Percentiles rank a stretch among this genome's conserved stretches.
Evolutionary conservation across 1,139 yeast genomes (phyloP).

Genomic region (Waltiozyma sp.): DNA sequence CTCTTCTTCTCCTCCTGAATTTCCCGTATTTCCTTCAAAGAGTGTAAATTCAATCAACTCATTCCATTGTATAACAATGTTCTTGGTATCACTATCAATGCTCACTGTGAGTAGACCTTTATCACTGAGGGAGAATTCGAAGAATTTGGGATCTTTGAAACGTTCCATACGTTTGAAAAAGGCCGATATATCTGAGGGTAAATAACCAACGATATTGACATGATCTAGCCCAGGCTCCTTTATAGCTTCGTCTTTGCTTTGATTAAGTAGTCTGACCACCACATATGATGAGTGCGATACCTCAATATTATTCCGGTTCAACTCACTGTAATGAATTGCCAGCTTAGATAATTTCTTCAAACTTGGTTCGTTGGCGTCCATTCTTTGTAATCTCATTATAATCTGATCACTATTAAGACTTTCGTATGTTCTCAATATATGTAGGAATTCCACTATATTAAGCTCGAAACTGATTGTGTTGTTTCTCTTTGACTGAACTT

Average conservation of each 20-base stretch:
- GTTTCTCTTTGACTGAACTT: constrained; percentile 36
- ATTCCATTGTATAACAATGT: constrained; percentile 49
- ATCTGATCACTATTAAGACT: constrained; percentile 39
- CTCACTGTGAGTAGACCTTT: constrained; percentile 34
- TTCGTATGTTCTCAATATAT: constrained; percentile 44
- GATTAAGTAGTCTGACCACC: constrained; percentile 43
- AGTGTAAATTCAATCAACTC: constrained; percentile 15
- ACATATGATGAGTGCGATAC: constrained; percentile 50
- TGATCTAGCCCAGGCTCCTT: constrained; percentile 39
- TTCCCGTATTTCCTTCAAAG: constrained; percentile 6
- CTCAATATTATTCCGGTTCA: constrained; percentile 16
- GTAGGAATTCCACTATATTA: constrained; percentile 43
- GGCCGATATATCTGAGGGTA: constrained; percentile 37
- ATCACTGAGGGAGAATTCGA: constrained; percentile 22
- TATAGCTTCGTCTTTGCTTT: constrained; percentile 30
- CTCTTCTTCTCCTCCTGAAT: constrained; percentile 3
- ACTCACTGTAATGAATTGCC: constrained; percentile 37
- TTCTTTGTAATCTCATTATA: constrained; percentile 39
- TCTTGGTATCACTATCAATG: constrained; percentile 40
- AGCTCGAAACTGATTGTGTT: constrained; percentile 42
- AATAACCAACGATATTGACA: constrained; percentile 38
- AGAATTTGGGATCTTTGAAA: constrained; percentile 30
- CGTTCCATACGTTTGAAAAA: constrained; percentile 47
- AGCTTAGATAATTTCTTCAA: constrained; percentile 37
- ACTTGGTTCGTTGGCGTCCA: constrained; percentile 8